These are phyloP conservation scores for Picea glauca DNA, from an alignment of 75 land plant species.

Conservation along the genomic window DNA sequence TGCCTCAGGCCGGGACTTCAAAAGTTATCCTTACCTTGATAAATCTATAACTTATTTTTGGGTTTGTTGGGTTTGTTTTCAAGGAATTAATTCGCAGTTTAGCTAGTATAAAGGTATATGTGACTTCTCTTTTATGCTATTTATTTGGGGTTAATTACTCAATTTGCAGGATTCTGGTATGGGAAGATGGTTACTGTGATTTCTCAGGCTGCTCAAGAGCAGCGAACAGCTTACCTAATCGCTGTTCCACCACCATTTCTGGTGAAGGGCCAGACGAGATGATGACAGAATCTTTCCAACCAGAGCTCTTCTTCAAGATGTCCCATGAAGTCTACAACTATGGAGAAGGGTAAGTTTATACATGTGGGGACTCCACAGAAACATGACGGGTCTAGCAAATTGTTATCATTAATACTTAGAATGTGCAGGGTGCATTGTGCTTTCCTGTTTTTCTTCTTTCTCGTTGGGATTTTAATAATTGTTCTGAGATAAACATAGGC, in stretches of 20 bases:
- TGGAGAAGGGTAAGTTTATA: slow-evolving; percentile 59
- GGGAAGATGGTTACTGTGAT: slow-evolving; percentile 52
- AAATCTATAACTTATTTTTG: too few relatives aligned
- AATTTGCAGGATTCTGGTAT: slow-evolving; percentile 36
- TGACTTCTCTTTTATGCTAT: background rate
- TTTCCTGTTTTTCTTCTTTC: background rate
- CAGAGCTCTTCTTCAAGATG: slow-evolving; percentile 50
- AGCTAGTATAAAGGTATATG: background rate
- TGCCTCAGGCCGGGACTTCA: too few relatives aligned
- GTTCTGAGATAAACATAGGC: slow-evolving; percentile 9
- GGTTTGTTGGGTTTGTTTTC: too few relatives aligned
- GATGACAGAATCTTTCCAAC: slow-evolving; percentile 18
- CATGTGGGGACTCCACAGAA: background rate
- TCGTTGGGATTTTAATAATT: background rate
- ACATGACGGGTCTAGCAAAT: background rate
- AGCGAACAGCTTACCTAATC: background rate
- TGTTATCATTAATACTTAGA: background rate
- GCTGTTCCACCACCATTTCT: background rate
- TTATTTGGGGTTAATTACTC: background rate
- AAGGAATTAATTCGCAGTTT: background rate
- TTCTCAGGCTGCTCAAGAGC: slow-evolving; percentile 9
- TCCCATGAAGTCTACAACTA: slow-evolving; percentile 54
- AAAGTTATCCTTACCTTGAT: too few relatives aligned
- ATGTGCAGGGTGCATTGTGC: background rate
- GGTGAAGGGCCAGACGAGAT: slow-evolving; percentile 1